Base-by-base conservation (phyloP, 176 grass and related monocot genomes). In the Aegilops sharonensis region DNA sequence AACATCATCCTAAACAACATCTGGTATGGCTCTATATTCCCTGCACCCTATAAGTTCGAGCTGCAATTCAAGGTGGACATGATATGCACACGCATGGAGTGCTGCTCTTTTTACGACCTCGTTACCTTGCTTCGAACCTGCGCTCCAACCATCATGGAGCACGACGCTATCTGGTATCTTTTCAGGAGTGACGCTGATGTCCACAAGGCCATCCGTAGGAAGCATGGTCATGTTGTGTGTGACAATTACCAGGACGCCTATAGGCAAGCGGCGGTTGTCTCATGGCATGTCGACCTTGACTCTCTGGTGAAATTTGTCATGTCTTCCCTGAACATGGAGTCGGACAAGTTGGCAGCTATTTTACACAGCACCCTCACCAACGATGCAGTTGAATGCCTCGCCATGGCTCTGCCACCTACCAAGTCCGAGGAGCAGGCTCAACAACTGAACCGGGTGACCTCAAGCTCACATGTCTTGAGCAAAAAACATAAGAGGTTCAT, bases 1-100 rank as follows among this genome's bases (percentile, higher is more conserved):
- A 75, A 48, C 69, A 75, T 75, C 6, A 65, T 84, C 25, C 39
- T 84, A 40, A 84, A 84, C 29, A 36, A 59, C 12, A 32, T 65
- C n/a, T 84, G 59, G 71, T 84, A 31, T 0, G 59, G 11, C 2
- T 15, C 59, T 2, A 43, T 0, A 9, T 75, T 50, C 12, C 40
- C 42, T 5, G 9, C 24, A 5, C 72, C 11, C 11, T 3, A 1
- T 2, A 14, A 50, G n/a, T 72, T 75, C 27, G 72, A 45, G 72
- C 17, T 47, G 3, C 36, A 8, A 1, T 75, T 75, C 1, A 60
- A 75, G 70, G 70, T 75, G 27, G 17, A 2, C 2, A 75, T 84
- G 72, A 75, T 84, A 21, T 75, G 71, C 20, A 84, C 37, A 1
- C 21, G 64, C 13, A 8, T 78, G 1, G 73, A 54, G 10, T 39